These are phyloP conservation scores for Claviceps humidiphila DNA, from an alignment of 2,329 filamentous ascomycete species.

Conservation along the genomic window DNA sequence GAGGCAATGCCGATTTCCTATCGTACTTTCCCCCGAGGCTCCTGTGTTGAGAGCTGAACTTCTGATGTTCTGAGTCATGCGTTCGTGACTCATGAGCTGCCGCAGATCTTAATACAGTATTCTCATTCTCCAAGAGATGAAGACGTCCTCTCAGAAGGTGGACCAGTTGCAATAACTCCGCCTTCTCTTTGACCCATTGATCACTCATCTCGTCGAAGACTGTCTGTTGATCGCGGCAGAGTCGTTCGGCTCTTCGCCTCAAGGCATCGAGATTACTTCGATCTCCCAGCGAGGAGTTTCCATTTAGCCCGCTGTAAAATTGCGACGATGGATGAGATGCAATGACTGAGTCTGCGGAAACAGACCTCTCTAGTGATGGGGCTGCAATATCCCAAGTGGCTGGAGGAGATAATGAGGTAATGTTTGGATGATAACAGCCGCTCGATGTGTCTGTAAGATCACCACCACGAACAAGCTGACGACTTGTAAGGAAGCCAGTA, in stretches of 20 bases:
- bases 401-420: slow-evolving; percentile 5
- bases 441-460: not conserved
- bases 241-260: slow-evolving; percentile 38
- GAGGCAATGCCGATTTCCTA: slow-evolving; percentile 8
- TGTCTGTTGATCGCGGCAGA: slow-evolving; percentile 40
- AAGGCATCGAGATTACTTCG: slow-evolving; percentile 40
- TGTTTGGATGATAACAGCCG: slow-evolving; percentile 3
- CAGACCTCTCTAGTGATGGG: slow-evolving; percentile 15
- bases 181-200: slow-evolving; percentile 33
- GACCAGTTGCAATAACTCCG: slow-evolving; percentile 26
- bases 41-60: slow-evolving; percentile 13
- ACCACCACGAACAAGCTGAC: not conserved
- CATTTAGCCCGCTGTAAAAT: slow-evolving; percentile 30
- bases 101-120: slow-evolving; percentile 19
- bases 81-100: slow-evolving; percentile 16
- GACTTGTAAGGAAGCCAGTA: not conserved
- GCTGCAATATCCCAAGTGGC: slow-evolving; percentile 4
- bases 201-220: slow-evolving; percentile 39
- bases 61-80: slow-evolving; percentile 18
- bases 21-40: slow-evolving; percentile 12
- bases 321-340: slow-evolving; percentile 18
- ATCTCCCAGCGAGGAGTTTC: slow-evolving; percentile 18
- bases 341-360: slow-evolving; percentile 18
- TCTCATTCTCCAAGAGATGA: slow-evolving; percentile 23
- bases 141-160: slow-evolving; percentile 27